These are phyloP conservation scores for Acer saccharum DNA, from an alignment of 345 rosid genomes.

Conservation along the genomic window DNA sequence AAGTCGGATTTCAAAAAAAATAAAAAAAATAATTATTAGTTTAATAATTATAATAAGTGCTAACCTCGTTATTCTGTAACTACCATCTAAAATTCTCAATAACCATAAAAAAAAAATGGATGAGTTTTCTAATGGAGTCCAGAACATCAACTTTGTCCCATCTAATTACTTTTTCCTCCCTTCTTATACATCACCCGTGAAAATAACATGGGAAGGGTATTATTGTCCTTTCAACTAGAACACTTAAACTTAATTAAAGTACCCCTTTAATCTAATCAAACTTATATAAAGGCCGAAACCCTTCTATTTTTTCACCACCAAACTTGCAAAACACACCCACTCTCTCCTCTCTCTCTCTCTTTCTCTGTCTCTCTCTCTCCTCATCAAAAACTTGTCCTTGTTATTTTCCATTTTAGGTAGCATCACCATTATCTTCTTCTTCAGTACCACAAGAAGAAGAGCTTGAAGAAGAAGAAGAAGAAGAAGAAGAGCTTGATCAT, in stretches of 20 bases:
- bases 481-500: neutral
- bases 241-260: neutral
- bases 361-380: neutral
- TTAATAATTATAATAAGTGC: neutral
- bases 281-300: slow-evolving; percentile 34
- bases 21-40: neutral
- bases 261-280: slow-evolving; percentile 15
- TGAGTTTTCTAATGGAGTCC: slow-evolving; percentile 28
- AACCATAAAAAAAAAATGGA: neutral
- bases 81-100: neutral
- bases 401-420: neutral
- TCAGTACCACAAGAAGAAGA: neutral
- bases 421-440: neutral
- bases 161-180: slow-evolving; percentile 17
- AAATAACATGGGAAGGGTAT: neutral
- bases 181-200: neutral
- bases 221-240: slow-evolving; percentile 15
- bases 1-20: no score
- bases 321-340: slow-evolving; percentile 16
- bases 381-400: neutral
- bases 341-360: slow-evolving; percentile 4
- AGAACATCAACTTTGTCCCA: slow-evolving; percentile 8
- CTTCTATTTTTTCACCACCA: slow-evolving; percentile 20
- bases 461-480: no score
- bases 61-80: slow-evolving; percentile 18